Evolutionary conservation across 1,284 basidiomycete species (phyloP), one percentile per base, ranked within the genome.

Genomic region (Cryptococcus sp.): DNA sequence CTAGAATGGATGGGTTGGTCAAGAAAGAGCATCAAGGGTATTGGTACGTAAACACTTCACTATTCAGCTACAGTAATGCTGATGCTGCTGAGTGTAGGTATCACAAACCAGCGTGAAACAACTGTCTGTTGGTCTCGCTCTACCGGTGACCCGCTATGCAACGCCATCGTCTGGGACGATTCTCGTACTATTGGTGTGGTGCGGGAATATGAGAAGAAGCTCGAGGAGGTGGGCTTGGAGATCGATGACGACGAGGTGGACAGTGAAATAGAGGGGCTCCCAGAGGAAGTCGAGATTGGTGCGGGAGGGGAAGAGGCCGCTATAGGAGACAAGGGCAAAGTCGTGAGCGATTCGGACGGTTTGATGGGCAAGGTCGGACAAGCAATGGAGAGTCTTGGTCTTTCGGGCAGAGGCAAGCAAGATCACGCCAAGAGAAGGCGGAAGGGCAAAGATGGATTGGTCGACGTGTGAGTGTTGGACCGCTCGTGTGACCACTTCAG

Each of bases 101-200:
- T 99, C 79, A 98, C 95, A 50, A 99, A 97, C 76, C 95, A 99
- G 80, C 87, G 96, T 58, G 95, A 99, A 78, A 99, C 96, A 5
- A 88, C 94, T 1, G 87, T 98, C 19, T 91, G 88, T 13, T 99
- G 96, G 96, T 91, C 91, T 74, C 85, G 88, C 63, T 84, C 83
- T 70, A 95, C 93, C 1, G 94, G 95, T 50, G 88, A 89, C 76
- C 88, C 92, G 0, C 79, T 96, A 15, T 91, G 89, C 77, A 86
- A 84, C 62, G 91, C 93, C 47, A 93, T 99, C 66, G 95, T 97
- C 29, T 99, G 95, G 96, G 89, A 91, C 57, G 96, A 99, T 76
- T 87, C 88, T 10, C 86, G 96, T 48, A 98, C 92, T 53, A 90
- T 90, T 65, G 84, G 86, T 64, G 85, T 85, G 16, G 93, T 98